Percentiles rank a stretch among this genome's conserved stretches.
These are phyloP conservation scores for Trichocladium uniseriatum DNA, from an alignment of 495 filamentous ascomycete species.

Conservation along the genomic window DNA sequence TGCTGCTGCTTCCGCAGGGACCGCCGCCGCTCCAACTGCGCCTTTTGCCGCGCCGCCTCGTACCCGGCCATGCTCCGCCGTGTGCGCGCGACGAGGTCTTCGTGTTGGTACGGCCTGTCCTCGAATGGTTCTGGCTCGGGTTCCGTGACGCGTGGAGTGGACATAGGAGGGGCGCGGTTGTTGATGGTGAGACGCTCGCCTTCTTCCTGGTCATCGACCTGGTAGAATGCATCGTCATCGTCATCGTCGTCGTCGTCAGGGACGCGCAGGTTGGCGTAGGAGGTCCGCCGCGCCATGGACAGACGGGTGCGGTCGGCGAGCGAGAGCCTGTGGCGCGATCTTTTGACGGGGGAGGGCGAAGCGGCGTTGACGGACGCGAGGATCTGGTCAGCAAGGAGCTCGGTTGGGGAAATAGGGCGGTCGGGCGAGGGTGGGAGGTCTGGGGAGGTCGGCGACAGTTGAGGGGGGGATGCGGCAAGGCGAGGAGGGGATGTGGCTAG, in stretches of 20 bases:
- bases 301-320: constrained; percentile 44
- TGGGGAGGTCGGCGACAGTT: background rate
- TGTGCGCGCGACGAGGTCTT: constrained; percentile 62
- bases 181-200: constrained; percentile 17
- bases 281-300: constrained; percentile 38
- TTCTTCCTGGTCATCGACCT: constrained; percentile 17
- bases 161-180: too few relatives aligned
- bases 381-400: constrained; percentile 45
- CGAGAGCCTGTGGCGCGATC: constrained; percentile 42
- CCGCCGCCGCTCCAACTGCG: constrained; percentile 49
- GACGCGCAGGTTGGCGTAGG: constrained; percentile 21
- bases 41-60: constrained; percentile 41
- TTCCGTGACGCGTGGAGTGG: too few relatives aligned
- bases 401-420: constrained; percentile 31
- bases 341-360: constrained; percentile 47
- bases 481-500: background rate
- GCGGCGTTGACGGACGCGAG: constrained; percentile 44
- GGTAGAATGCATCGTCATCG: constrained; percentile 16
- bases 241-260: constrained; percentile 3
- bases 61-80: constrained; percentile 70
- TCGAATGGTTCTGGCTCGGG: background rate
- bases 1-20: constrained; percentile 35
- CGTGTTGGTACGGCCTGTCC: constrained; percentile 17
- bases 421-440: constrained; percentile 13
- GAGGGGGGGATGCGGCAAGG: background rate